A percentile compares a stretch with the other conserved stretches of the same genome.
Evolutionary conservation across 495 filamentous ascomycete species (phyloP).

Genomic region (Barbatosphaeria neglecta): DNA sequence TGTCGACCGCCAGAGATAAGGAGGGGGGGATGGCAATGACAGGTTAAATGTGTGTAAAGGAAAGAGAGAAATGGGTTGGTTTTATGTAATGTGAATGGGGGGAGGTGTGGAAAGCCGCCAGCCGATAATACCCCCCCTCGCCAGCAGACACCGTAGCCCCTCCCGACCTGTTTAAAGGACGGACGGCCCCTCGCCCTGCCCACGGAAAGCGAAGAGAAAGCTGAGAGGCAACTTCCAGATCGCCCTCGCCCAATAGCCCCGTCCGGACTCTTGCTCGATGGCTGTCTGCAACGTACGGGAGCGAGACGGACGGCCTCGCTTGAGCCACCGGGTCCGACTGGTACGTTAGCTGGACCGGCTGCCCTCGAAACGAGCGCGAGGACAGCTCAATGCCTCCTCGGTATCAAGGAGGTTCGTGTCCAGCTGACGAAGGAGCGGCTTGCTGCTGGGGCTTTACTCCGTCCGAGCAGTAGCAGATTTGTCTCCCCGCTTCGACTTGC

Average conservation of each 20-base stretch:
- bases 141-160: neutral
- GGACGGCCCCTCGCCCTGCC: neutral
- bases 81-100: conserved; percentile 45
- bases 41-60: conserved; percentile 35
- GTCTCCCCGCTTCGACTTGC: neutral
- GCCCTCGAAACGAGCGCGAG: no score
- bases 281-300: no score
- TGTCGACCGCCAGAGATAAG: conserved; percentile 31
- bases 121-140: neutral
- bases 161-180: neutral
- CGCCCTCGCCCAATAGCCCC: neutral
- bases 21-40: conserved; percentile 22
- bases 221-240: neutral
- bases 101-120: neutral
- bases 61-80: conserved; percentile 34
- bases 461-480: neutral
- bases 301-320: no score
- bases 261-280: neutral
- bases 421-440: neutral
- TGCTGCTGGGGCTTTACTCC: neutral
- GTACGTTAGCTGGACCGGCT: neutral
- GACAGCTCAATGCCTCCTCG: no score
- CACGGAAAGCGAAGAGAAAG: neutral
- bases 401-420: neutral
- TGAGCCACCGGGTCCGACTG: neutral